These are phyloP conservation scores for Podila verticillata DNA, from an alignment of 192 early-diverging fungal genomes.

Conservation along the genomic window DNA sequence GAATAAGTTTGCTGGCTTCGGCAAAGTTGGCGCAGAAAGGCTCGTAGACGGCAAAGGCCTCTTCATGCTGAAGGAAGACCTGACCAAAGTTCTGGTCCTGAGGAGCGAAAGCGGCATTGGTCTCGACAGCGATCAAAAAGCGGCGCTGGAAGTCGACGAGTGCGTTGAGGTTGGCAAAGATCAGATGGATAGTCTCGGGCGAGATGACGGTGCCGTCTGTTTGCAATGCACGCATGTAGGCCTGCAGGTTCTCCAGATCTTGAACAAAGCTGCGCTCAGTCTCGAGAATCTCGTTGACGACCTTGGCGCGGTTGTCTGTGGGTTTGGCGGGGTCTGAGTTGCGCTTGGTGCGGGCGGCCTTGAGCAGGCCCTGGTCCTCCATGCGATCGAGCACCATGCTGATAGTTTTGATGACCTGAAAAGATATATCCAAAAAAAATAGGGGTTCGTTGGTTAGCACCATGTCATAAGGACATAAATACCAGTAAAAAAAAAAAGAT, in stretches of 20 bases:
- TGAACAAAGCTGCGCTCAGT: constrained; percentile 94
- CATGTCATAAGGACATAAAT: constrained; percentile 6
- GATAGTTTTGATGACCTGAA: constrained; percentile 87
- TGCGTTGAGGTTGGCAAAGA: constrained; percentile 94
- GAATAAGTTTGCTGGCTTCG: constrained; percentile 75
- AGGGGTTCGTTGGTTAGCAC: constrained; percentile 2
- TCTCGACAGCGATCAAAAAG: constrained; percentile 92
- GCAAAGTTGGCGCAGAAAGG: constrained; percentile 94
- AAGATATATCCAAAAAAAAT: constrained; percentile 16
- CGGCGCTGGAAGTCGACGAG: constrained; percentile 97
- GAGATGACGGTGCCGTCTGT: constrained; percentile 74
- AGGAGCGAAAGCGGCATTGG: constrained; percentile 70
- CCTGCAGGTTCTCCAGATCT: constrained; percentile 85
- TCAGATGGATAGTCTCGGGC: constrained; percentile 79
- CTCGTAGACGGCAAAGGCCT: constrained; percentile 87
- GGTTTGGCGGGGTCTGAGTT: constrained; percentile 69
- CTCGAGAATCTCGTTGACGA: constrained; percentile 89
- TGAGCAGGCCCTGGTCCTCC: constrained; percentile 70
- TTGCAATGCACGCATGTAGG: constrained; percentile 77
- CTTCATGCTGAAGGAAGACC: constrained; percentile 81
- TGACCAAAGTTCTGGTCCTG: constrained; percentile 90
- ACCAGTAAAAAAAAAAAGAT: too few species aligned
- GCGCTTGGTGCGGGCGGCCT: constrained; percentile 49
- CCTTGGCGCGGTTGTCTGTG: constrained; percentile 87
- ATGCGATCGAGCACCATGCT: constrained; percentile 80